These are phyloP conservation scores for Quercus phellos DNA, from an alignment of 331 rosid species.

Conservation along the genomic window DNA sequence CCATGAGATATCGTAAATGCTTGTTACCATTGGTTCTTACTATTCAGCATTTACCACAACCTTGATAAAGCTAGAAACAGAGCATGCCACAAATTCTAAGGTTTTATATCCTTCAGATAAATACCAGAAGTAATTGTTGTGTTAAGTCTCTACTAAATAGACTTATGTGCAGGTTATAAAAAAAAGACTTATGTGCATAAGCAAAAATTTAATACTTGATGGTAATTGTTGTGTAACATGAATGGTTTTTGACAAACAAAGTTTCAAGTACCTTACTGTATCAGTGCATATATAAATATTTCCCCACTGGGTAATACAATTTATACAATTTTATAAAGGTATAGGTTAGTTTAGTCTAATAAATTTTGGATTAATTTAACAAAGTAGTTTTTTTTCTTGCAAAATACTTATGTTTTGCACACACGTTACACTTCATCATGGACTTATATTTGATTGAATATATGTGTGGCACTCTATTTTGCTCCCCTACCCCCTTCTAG, in stretches of 20 bases:
- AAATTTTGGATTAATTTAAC: not conserved
- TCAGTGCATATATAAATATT: not conserved
- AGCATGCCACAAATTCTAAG: not conserved
- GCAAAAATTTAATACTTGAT: not conserved
- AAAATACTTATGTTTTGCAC: not conserved
- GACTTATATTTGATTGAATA: not conserved
- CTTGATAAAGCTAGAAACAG: slow-evolving; percentile 2
- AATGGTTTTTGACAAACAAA: not conserved
- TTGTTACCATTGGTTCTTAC: slow-evolving; percentile 10
- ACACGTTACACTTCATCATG: not conserved
- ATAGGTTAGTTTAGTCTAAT: not conserved
- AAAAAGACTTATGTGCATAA: not conserved
- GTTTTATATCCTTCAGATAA: not conserved
- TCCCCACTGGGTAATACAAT: not conserved
- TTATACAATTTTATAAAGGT: not conserved
- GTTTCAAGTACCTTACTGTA: not conserved
- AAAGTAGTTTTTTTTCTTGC: not conserved
- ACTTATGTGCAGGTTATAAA: not conserved
- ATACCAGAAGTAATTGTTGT: not conserved
- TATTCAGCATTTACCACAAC: not conserved
- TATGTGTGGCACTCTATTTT: not conserved
- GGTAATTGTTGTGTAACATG: not conserved
- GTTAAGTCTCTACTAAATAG: not conserved
- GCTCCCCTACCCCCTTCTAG: not conserved
- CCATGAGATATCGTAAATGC: not conserved